Evolutionary conservation across 2,329 filamentous ascomycete species (phyloP), one percentile per base, ranked within the genome.

Genomic region (Paraphaeosphaeria sporulosa): DNA sequence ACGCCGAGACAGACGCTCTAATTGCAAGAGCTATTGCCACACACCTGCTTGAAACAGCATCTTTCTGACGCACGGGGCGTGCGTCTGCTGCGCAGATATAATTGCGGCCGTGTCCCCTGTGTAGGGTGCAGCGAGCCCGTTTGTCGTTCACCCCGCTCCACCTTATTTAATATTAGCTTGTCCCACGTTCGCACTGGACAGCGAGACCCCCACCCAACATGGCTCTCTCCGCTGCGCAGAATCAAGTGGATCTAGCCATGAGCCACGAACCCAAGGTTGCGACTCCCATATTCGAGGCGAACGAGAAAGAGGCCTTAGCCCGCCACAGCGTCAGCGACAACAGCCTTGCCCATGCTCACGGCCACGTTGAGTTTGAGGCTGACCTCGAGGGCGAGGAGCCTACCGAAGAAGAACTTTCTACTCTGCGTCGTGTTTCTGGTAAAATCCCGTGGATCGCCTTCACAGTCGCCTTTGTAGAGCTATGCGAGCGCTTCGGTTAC

Each of bases 401-500:
- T 2, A 90, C 87, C 7, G 84, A 86, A 34, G 87, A 90, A 72
- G 88, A 90, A 62, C 75, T 87, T 61, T 73, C 64, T 15, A 88
- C 86, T 0, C 84, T 90, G n/a, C 85, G 82, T 52, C 86, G 87
- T 69, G 85, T 90, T 23, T 86, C 87, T 13, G 88, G 87, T 65
- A 83, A 83, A 71, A 86, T 93, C 62, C 87, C 88, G 51, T 88
- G 85, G 84, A 80, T 83, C 57, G 85, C 89, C 59, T 93, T 87
- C 78, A 88, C 87, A 27, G 86, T 93, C 60, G 89, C 89, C 50
- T 87, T 92, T 63, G 86, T 90, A 60, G 90, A 93, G 78, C 80
- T 92, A 58, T 91, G 88, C 79, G 90, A 93, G 79, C 88, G 90
- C 51, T 92, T 91, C 79, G 90, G 88, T 15, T 93, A 92, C 85